Evolutionary conservation across 1,139 yeast genomes (phyloP).

Genomic region (Entelexis paramagnoliae): DNA sequence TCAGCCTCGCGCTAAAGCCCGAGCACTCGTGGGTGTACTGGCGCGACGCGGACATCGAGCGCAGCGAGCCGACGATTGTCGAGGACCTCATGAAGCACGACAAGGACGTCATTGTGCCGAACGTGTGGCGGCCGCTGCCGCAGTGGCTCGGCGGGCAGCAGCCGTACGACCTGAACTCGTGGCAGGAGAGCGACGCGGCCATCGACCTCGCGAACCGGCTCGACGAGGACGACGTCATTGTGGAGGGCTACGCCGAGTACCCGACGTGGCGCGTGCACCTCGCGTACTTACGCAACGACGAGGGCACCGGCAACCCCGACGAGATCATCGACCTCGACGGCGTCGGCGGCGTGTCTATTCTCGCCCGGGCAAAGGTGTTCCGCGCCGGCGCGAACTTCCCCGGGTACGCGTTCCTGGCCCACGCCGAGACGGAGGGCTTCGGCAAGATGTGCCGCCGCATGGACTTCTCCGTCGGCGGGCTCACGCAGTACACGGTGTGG

Average conservation of each 20-base stretch:
- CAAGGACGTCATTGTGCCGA: conserved; percentile 66
- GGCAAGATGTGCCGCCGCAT: conserved; percentile 72
- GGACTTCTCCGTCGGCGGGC: conserved; percentile 72
- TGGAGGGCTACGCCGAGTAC: conserved; percentile 85
- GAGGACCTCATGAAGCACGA: conserved; percentile 59
- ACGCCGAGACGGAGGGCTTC: conserved; percentile 89
- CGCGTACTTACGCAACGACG: conserved; percentile 72
- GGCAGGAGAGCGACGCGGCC: conserved; percentile 85
- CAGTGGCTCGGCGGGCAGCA: conserved; percentile 84
- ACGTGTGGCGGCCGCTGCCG: conserved; percentile 87
- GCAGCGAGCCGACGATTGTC: conserved; percentile 48
- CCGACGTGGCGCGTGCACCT: conserved; percentile 90
- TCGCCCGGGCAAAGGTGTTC: conserved; percentile 69
- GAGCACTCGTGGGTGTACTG: conserved; percentile 67
- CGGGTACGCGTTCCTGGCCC: conserved; percentile 77
- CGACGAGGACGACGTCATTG: conserved; percentile 81
- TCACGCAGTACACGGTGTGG: conserved; percentile 87
- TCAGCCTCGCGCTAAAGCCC: conserved; percentile 50
- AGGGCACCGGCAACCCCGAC: conserved; percentile 71
- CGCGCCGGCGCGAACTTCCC: conserved; percentile 78
- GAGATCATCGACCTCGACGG: conserved; percentile 87
- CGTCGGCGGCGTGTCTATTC: conserved; percentile 82
- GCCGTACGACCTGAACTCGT: conserved; percentile 82
- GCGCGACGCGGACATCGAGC: conserved; percentile 65
- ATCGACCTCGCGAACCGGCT: conserved; percentile 61